Conservation (phyloP, 2,329 filamentous ascomycete genomes). For the Aspergillus clavatus region DNA sequence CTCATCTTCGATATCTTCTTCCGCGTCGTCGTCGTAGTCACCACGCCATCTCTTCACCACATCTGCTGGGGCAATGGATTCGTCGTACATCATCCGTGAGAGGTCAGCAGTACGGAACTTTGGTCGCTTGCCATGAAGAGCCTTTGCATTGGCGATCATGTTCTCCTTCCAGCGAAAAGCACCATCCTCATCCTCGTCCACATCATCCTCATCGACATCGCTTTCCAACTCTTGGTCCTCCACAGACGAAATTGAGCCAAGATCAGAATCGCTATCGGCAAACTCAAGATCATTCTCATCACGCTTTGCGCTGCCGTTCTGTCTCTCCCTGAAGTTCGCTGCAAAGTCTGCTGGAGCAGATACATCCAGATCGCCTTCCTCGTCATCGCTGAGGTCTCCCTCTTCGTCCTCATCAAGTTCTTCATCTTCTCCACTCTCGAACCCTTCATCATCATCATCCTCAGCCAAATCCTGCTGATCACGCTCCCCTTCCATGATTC, state of each 20-base stretch:
- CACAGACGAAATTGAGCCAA: conserved; percentile 74
- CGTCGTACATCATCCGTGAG: conserved; percentile 83
- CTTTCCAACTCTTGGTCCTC: conserved; percentile 54
- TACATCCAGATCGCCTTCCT: conserved; percentile 31
- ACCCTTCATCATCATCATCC: conserved; percentile 54
- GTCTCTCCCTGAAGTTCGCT: conserved; percentile 38
- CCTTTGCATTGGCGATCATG: conserved; percentile 68
- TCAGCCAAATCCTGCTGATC: conserved; percentile 52
- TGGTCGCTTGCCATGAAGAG: conserved; percentile 63
- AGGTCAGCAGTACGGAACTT: conserved; percentile 77
- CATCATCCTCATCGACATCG: conserved; percentile 44
- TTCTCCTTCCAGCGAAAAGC: conserved; percentile 84
- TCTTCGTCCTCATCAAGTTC: conserved; percentile 47
- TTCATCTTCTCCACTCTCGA: conserved; percentile 49
- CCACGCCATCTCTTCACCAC: conserved; percentile 78
- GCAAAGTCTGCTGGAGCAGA: conserved; percentile 43
- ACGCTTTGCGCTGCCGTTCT: conserved; percentile 52
- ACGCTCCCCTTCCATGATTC: conserved; percentile 47
- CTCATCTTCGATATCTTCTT: conserved; percentile 46
- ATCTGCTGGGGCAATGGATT: conserved; percentile 67
- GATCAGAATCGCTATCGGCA: conserved; percentile 93
- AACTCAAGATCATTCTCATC: conserved; percentile 74
- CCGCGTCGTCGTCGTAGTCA: conserved; percentile 58
- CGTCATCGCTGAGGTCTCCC: conserved; percentile 34
- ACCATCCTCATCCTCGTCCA: conserved; percentile 67